phyloP scores from a whole-genome alignment of 2,329 filamentous ascomycete species.

The Pseudovirgaria hyperparasitica region DNA sequence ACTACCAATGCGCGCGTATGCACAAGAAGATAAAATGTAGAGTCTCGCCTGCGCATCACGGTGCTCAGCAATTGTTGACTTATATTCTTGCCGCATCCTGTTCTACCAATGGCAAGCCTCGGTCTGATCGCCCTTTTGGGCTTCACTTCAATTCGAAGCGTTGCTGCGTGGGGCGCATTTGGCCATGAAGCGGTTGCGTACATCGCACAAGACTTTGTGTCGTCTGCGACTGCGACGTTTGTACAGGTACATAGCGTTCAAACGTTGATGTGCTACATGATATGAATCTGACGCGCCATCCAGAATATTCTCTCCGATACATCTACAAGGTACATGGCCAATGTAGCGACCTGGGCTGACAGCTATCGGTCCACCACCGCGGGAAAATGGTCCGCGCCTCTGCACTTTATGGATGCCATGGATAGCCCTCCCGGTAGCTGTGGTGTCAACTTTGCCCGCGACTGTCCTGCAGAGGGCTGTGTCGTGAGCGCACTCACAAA shows the following conservation, averaged over 20 bases:
- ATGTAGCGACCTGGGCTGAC: constrained; percentile 42
- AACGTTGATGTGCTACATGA: too few species aligned
- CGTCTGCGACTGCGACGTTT: constrained; percentile 29
- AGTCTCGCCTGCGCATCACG: too few species aligned
- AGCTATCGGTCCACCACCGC: constrained; percentile 35
- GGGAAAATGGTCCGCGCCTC: constrained; percentile 33
- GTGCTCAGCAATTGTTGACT: too few species aligned
- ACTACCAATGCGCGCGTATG: too few species aligned
- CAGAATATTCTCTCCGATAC: constrained; percentile 30
- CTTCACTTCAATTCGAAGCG: too few species aligned
- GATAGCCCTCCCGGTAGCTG: constrained; percentile 35
- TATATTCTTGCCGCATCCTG: too few species aligned
- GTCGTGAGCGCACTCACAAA: constrained; percentile 42
- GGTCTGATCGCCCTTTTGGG: too few species aligned
- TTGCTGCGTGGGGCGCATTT: constrained; percentile 37
- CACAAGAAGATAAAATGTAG: too few species aligned
- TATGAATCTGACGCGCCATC: too few species aligned
- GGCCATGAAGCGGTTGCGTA: constrained; percentile 44
- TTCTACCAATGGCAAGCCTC: too few species aligned
- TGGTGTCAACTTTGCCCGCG: constrained; percentile 36
- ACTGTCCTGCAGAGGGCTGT: constrained; percentile 38
- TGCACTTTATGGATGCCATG: constrained; percentile 41
- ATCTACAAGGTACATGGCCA: constrained; percentile 34
- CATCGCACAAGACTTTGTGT: constrained; percentile 38
- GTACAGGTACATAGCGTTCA: too few species aligned